Evolutionary conservation across 805 yeast species (phyloP).

Genomic region (Pichia paraexigua): DNA sequence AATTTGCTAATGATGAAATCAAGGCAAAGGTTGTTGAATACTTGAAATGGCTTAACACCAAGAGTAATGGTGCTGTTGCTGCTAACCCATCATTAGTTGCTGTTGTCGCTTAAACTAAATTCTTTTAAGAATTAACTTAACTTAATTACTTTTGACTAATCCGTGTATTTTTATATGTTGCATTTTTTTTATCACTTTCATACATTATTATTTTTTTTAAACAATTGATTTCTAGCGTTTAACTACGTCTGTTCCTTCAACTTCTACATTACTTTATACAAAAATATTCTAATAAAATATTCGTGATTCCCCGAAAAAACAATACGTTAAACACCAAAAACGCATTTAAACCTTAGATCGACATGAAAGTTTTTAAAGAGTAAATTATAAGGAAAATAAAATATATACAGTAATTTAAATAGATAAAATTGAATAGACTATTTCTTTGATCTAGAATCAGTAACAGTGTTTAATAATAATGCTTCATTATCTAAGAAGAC

Average conservation of each 20-base stretch:
- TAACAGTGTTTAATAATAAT: constrained; percentile 77
- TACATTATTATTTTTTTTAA: background rate
- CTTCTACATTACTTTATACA: background rate
- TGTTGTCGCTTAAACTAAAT: constrained; percentile 29
- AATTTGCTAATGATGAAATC: constrained; percentile 64
- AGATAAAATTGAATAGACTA: constrained; percentile 7
- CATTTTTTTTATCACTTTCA: background rate
- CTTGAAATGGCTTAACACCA: constrained; percentile 62
- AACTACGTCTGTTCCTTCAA: background rate
- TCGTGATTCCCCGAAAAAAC: background rate
- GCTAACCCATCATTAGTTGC: constrained; percentile 38
- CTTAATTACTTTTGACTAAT: background rate
- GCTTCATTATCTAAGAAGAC: constrained; percentile 89
- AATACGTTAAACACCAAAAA: background rate
- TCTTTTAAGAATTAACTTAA: background rate
- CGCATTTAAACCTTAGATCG: background rate
- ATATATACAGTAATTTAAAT: background rate
- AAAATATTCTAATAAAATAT: background rate
- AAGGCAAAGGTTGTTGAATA: constrained; percentile 59
- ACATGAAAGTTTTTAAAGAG: background rate
- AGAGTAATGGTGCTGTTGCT: constrained; percentile 56
- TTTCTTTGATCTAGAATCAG: constrained; percentile 56
- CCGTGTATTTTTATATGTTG: background rate
- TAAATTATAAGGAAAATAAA: background rate
- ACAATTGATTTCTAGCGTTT: background rate